Evolutionary conservation across 352 stramenopile species (phyloP).

Genomic region (Peronosclerospora sorghi): DNA sequence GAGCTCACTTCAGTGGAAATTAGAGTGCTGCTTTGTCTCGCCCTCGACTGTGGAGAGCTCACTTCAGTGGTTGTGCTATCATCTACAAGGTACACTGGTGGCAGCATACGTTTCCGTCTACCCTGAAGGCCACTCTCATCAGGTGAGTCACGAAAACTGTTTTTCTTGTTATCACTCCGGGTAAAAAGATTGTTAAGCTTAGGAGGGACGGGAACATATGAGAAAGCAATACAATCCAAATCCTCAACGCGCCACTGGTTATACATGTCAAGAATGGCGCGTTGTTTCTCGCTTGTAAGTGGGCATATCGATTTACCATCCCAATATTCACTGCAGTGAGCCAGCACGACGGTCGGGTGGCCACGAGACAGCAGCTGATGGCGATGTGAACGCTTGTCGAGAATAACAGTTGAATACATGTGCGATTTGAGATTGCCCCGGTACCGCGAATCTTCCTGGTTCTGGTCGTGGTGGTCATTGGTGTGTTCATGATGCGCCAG

Average conservation of each 20-base stretch:
- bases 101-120: constrained; percentile 21
- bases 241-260: constrained; percentile 84
- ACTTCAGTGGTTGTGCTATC: constrained; percentile 46
- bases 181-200: constrained; percentile 57
- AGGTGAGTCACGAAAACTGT: neutral
- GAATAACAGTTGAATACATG: constrained; percentile 76
- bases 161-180: constrained; percentile 1
- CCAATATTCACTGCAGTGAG: constrained; percentile 80
- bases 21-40: constrained; percentile 11
- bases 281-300: constrained; percentile 66
- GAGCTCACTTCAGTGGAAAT: constrained; percentile 37
- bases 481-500: constrained; percentile 76
- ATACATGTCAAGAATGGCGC: constrained; percentile 80
- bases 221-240: constrained; percentile 74
- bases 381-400: constrained; percentile 68
- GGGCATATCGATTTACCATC: constrained; percentile 83
- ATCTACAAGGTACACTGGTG: constrained; percentile 75
- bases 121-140: constrained; percentile 5
- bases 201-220: constrained; percentile 66
- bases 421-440: constrained; percentile 79
- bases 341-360: constrained; percentile 58
- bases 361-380: constrained; percentile 71
- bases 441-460: constrained; percentile 75
- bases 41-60: constrained; percentile 25
- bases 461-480: constrained; percentile 77